A percentile compares a stretch with the other conserved stretches of the same genome.
Conservation (phyloP, 768 basidiomycete genomes). For the Scleroderma citrinum region DNA sequence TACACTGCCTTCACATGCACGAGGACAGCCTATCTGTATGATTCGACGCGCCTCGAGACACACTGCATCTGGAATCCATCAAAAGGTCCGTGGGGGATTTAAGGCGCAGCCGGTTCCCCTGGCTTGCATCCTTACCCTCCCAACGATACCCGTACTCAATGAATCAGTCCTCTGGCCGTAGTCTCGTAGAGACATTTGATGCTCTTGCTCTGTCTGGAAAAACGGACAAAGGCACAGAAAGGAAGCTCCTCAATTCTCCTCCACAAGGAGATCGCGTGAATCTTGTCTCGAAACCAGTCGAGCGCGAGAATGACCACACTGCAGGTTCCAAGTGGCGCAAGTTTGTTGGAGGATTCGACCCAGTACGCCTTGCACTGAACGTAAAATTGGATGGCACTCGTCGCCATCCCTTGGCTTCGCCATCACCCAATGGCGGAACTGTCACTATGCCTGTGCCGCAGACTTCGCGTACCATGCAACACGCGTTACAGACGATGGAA, state of each 20-base stretch:
- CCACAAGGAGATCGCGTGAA: background rate
- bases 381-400: slow-evolving; percentile 4
- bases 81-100: slow-evolving; percentile 1
- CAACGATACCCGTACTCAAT: background rate
- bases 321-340: background rate
- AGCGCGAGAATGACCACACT: background rate
- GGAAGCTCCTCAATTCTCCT: slow-evolving; percentile 12
- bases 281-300: too few relatives aligned
- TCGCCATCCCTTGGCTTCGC: slow-evolving; percentile 5
- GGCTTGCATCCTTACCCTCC: slow-evolving; percentile 8
- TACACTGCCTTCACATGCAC: too few relatives aligned
- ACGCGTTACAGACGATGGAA: slow-evolving; percentile 17
- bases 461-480: slow-evolving; percentile 33
- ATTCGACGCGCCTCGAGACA: slow-evolving; percentile 8
- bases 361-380: slow-evolving; percentile 8
- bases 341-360: slow-evolving; percentile 50
- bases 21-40: background rate
- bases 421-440: slow-evolving; percentile 7
- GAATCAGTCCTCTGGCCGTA: background rate
- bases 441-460: slow-evolving; percentile 35
- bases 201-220: slow-evolving; percentile 27
- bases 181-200: slow-evolving; percentile 19
- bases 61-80: slow-evolving; percentile 11
- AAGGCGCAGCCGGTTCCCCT: slow-evolving; percentile 5
- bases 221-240: slow-evolving; percentile 2